Evolutionary conservation across 2,329 filamentous ascomycete species (phyloP).

Genomic region (Drechslerella coelobrocha): DNA sequence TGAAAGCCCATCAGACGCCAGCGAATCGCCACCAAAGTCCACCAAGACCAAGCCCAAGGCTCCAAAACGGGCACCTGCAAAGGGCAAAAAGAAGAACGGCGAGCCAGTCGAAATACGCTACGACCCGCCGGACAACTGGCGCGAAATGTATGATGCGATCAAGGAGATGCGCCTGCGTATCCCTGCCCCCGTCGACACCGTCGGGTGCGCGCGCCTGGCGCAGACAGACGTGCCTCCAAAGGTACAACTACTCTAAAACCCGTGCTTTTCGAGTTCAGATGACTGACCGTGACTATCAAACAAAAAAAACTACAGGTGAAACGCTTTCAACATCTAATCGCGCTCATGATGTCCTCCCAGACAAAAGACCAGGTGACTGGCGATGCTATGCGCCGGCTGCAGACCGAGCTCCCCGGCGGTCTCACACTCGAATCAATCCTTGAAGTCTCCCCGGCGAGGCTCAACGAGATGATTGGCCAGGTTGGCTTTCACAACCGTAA

Average conservation of each 20-base stretch:
- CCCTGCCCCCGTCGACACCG: constrained; percentile 88
- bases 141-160: constrained; percentile 77
- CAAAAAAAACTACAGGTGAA: constrained; percentile 62
- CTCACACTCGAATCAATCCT: constrained; percentile 81
- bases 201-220: constrained; percentile 87
- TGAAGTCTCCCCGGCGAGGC: constrained; percentile 68
- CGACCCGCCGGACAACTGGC: constrained; percentile 77
- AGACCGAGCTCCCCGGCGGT: constrained; percentile 71
- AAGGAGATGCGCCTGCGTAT: constrained; percentile 77
- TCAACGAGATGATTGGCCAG: constrained; percentile 78
- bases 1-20: not conserved
- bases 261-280: no score
- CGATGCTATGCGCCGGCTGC: constrained; percentile 78
- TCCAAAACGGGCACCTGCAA: constrained; percentile 44
- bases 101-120: constrained; percentile 52
- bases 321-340: constrained; percentile 83
- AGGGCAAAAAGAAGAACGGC: constrained; percentile 59
- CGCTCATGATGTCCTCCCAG: constrained; percentile 89
- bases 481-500: constrained; percentile 97
- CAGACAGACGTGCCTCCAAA: constrained; percentile 61
- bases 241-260: constrained; percentile 40
- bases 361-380: constrained; percentile 93
- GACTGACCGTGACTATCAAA: not conserved
- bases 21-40: not conserved
- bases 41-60: constrained; percentile 13